phyloP scores from a whole-genome alignment of 1,284 basidiomycete species.

The Trichosporon faecale region DNA sequence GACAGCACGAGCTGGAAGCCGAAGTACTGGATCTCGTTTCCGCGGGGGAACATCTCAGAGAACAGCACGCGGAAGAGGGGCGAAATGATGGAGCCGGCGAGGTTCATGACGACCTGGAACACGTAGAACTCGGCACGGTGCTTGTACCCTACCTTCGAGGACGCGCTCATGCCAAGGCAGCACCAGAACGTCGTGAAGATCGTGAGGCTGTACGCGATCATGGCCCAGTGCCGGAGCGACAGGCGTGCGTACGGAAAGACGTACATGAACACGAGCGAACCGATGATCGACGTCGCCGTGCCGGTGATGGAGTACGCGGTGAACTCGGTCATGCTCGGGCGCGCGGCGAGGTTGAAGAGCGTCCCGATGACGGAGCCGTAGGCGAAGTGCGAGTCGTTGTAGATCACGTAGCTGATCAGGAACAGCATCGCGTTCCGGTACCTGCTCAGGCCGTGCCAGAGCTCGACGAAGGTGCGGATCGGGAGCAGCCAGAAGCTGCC shows the following conservation, averaged over 20 bases:
- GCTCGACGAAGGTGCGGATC: neutral
- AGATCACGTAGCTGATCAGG: constrained; percentile 15
- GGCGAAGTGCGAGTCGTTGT: constrained; percentile 17
- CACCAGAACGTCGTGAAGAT: constrained; percentile 14
- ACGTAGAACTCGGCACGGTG: constrained; percentile 18
- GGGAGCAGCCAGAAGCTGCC: constrained; percentile 13
- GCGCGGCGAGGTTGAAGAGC: constrained; percentile 13
- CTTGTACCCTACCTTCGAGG: constrained; percentile 12
- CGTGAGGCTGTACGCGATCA: constrained; percentile 5
- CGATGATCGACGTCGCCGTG: constrained; percentile 8
- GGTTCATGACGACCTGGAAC: constrained; percentile 10
- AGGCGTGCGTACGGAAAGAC: constrained; percentile 8
- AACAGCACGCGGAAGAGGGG: constrained; percentile 17
- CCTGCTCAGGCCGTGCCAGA: constrained; percentile 11
- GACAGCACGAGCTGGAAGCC: constrained; percentile 15
- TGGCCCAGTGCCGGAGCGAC: constrained; percentile 15
- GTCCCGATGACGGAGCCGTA: constrained; percentile 10
- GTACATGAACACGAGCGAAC: constrained; percentile 11
- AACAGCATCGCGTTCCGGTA: constrained; percentile 19
- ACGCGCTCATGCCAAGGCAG: constrained; percentile 8
- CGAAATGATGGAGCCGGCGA: constrained; percentile 12
- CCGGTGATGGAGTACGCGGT: constrained; percentile 15
- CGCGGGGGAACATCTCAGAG: constrained; percentile 15
- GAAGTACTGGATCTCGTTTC: constrained; percentile 20
- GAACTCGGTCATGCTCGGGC: constrained; percentile 9